Base-by-base conservation (phyloP, 495 filamentous ascomycete genomes). In the Lasiosphaeriaceae sp. region DNA sequence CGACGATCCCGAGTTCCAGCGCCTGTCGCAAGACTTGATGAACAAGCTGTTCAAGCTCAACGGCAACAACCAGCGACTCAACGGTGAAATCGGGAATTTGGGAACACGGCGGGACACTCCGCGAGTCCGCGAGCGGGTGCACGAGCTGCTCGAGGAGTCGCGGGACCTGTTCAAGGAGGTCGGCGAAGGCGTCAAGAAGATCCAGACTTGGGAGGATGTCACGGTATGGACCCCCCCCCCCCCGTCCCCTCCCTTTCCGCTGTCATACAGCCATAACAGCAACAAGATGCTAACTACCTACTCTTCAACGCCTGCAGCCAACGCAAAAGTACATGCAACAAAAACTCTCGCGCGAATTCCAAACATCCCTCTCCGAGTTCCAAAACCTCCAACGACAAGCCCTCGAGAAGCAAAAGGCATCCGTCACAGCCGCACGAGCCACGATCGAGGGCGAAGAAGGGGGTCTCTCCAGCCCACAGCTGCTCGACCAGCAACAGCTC, bases 1-100 rank as follows among this genome's bases (percentile, higher is more conserved):
- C 59, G 94, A 99, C 75, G 92, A 96, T 67, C 95, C 95, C 45
- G 92, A 94, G 61, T 99, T 97, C 81, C 80, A 86, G 60, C 79
- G 79, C 19, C 81, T 95, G 59, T 90, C 91, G 57, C 85, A 89
- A 65, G 80, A 84, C 21, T 83, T 97, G 49, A 92, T 87, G 64
- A 86, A 89, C 65, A 86, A 91, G 71, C 80, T 99, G 22, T 96
- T 96, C 71, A 81, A 80, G 23, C 80, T 99, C 52, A 96, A 91
- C 20, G 85, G 86, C 43, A 95, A 94, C 68, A 90, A 96, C 62
- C 84, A 88, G 54, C 83, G 84, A 26, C 77, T 99, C 6, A 87
- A 82, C 41, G 83, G 83, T 55, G 88, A 99, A 65, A 82, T 99
- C 53, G 82, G 82, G 14, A 81, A 93, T 21, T 80, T 98, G 11